A percentile compares a stretch with the other conserved stretches of the same genome.
Evolutionary conservation across 768 basidiomycete genomes (phyloP).

Genomic region (Heimioporus sp.): DNA sequence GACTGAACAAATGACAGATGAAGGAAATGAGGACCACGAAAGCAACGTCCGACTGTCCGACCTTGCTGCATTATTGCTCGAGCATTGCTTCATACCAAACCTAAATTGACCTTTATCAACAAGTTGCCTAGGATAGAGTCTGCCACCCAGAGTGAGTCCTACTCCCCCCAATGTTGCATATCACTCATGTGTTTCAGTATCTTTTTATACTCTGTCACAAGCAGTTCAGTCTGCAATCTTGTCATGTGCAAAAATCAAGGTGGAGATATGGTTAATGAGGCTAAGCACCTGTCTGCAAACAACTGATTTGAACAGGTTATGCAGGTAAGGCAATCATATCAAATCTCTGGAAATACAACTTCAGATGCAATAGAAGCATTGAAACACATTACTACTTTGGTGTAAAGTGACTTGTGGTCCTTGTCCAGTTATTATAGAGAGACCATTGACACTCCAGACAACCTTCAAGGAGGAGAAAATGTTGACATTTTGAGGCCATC

Average conservation of each 20-base stretch:
- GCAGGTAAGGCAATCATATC: slow-evolving; percentile 52
- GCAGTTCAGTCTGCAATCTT: slow-evolving; percentile 49
- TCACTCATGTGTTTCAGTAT: too few species aligned
- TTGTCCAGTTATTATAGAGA: slow-evolving; percentile 80
- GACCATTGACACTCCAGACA: slow-evolving; percentile 56
- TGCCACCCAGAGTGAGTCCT: slow-evolving; percentile 65
- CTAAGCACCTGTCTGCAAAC: slow-evolving; percentile 31
- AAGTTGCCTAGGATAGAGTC: slow-evolving; percentile 81
- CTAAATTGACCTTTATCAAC: slow-evolving; percentile 69
- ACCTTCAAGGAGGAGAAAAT: too few species aligned
- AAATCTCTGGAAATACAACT: too few species aligned
- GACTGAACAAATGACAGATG: slow-evolving; percentile 45
- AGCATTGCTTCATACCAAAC: slow-evolving; percentile 65
- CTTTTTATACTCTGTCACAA: too few species aligned
- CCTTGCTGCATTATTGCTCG: slow-evolving; percentile 88
- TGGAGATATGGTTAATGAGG: slow-evolving; percentile 50
- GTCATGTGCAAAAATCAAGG: slow-evolving; percentile 56
- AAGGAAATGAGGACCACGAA: slow-evolving; percentile 80
- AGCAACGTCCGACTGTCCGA: slow-evolving; percentile 70
- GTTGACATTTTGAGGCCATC: too few species aligned
- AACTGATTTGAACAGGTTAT: slow-evolving; percentile 74
- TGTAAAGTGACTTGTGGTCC: slow-evolving; percentile 60
- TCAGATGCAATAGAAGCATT: slow-evolving; percentile 60
- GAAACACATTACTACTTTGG: slow-evolving; percentile 50
- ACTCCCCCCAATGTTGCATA: neutral